Percentiles rank a stretch among this genome's conserved stretches.
Evolutionary conservation across 805 yeast genomes (phyloP).

Genomic region (Scheffersomyces coipomensis): DNA sequence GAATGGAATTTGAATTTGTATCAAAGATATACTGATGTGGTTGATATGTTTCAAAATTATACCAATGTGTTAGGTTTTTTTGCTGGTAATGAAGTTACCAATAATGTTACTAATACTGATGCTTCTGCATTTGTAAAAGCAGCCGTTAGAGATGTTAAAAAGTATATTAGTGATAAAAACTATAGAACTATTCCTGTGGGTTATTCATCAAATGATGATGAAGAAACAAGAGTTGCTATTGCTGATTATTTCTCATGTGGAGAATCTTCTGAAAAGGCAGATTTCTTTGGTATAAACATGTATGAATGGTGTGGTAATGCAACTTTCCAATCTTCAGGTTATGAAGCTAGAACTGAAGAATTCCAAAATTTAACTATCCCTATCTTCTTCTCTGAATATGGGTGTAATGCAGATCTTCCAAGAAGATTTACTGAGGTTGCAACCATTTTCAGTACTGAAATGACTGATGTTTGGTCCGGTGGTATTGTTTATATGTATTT

Average conservation of each 20-base stretch:
- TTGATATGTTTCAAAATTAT: conserved; percentile 77
- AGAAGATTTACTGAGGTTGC: conserved; percentile 72
- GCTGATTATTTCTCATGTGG: conserved; percentile 83
- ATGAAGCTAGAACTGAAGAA: conserved; percentile 59
- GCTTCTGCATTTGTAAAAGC: conserved; percentile 85
- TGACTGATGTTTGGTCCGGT: conserved; percentile 88
- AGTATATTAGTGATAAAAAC: conserved; percentile 56
- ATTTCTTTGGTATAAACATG: conserved; percentile 86
- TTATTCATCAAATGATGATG: conserved; percentile 78
- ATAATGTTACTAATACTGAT: conserved; percentile 76
- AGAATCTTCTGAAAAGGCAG: conserved; percentile 60
- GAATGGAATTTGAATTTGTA: conserved; percentile 71
- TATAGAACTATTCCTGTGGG: conserved; percentile 78
- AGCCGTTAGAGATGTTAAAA: conserved; percentile 74
- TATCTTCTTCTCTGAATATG: conserved; percentile 78
- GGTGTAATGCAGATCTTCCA: conserved; percentile 70
- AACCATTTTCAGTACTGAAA: conserved; percentile 58
- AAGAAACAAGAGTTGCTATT: conserved; percentile 58
- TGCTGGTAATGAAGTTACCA: conserved; percentile 97
- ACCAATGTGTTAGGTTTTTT: conserved; percentile 87
- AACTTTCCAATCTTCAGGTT: conserved; percentile 60
- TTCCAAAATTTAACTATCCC: conserved; percentile 69
- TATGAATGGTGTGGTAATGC: conserved; percentile 85
- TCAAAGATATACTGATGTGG: conserved; percentile 75
- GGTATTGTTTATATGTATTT: conserved; percentile 88